Base-by-base conservation (phyloP, 352 stramenopile species). In the Pythium insidiosum region DNA sequence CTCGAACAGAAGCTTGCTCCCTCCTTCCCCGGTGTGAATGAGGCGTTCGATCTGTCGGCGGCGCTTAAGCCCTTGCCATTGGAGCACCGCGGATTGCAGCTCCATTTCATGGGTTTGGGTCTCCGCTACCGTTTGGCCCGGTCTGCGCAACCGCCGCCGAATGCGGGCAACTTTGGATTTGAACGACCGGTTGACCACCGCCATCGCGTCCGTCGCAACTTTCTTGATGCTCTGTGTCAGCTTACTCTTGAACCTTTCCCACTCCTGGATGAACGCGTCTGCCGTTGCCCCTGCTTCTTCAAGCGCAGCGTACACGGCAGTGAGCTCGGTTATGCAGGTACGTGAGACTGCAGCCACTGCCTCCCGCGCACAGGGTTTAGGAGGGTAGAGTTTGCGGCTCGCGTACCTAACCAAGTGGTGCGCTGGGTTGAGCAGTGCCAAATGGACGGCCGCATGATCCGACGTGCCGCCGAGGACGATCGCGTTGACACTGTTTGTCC, bases 131-230 rank as follows among this genome's bases (percentile, higher is more conserved):
- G 22, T 4, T 6, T 16, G 12, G n/a, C 30, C 30, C 30, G 19
- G 6, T 2, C 5, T 15, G 7, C 39, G 5, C 13, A 45, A 26
- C 6, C 25, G 39, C 5, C 25, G 11, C 9, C 39, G 21, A 24
- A 43, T 21, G 6, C 38, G 19, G 6, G 21, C 38, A 6, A 43
- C 33, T 24, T 43, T 43, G 21, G 33, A 29, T n/a, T 43, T 43
- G 23, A 26, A 36, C 11, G 24, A 36, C 13, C 39, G 22, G 25
- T 34, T 36, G 39, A 36, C 25, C 5, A n/a, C 13, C n/a, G 22
- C 24, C 1, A 36, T 12, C 4, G 40, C 40, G 12, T 47, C 38
- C 33, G 30, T 30, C 1, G 22, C n/a, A n/a, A n/a, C n/a, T n/a
- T n/a, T n/a, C n/a, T n/a, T n/a, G n/a, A n/a, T n/a, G n/a, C n/a